A percentile compares a stretch with the other conserved stretches of the same genome.
Conservation (phyloP, 2,329 filamentous ascomycete species). For the Aciculosporium take region DNA sequence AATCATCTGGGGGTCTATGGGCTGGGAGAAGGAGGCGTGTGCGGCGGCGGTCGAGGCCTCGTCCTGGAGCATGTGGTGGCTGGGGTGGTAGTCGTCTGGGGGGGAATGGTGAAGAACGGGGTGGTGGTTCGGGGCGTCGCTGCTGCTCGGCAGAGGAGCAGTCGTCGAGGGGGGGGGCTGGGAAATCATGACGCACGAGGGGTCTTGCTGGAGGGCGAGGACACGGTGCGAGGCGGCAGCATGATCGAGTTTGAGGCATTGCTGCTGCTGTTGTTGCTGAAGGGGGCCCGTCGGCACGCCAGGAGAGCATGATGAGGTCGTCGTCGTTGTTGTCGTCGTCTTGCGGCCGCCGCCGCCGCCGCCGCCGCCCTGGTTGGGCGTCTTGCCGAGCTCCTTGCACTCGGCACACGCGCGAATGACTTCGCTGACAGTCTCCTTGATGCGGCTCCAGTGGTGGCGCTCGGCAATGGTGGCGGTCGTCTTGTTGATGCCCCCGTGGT, state of each 20-base stretch:
- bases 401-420: conserved; percentile 85
- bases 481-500: conserved; percentile 94
- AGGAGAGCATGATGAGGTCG: neutral
- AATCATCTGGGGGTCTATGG: conserved; percentile 47
- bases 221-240: conserved; percentile 12
- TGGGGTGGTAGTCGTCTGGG: conserved; percentile 14
- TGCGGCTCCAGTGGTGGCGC: conserved; percentile 91
- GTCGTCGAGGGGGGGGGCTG: conserved; percentile 16
- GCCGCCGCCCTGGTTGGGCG: conserved; percentile 20
- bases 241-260: conserved; percentile 5
- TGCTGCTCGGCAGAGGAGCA: neutral
- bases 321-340: neutral
- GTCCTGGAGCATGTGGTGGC: conserved; percentile 22
- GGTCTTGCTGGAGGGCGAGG: conserved; percentile 18
- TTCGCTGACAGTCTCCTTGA: conserved; percentile 92
- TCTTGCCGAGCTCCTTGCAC: conserved; percentile 68
- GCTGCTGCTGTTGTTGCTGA: neutral
- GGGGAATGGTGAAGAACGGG: conserved; percentile 7
- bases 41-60: conserved; percentile 12
- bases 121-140: neutral
- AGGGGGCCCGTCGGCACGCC: neutral
- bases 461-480: conserved; percentile 90
- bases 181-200: conserved; percentile 13
- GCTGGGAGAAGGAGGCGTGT: conserved; percentile 27
- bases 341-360: conserved; percentile 14